A percentile compares a stretch with the other conserved stretches of the same genome.
Evolutionary conservation across 495 filamentous ascomycete genomes (phyloP).

Genomic region (Staphylotrichum tortipilum): DNA sequence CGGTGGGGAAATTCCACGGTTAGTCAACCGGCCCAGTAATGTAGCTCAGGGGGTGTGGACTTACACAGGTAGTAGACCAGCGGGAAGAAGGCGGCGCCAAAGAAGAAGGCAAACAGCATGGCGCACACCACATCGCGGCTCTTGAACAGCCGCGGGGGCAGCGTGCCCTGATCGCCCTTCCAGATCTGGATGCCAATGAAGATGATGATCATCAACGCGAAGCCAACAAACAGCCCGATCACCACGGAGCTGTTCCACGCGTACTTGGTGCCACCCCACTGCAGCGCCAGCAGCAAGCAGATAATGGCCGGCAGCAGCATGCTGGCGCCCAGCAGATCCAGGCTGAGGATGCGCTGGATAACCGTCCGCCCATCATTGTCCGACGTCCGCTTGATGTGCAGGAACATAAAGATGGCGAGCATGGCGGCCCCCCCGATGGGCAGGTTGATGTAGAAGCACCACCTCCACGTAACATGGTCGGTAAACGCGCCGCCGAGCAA

Average conservation of each 20-base stretch:
- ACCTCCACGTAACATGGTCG: constrained; percentile 40
- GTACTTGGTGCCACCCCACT: constrained; percentile 52
- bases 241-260: constrained; percentile 41
- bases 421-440: constrained; percentile 55
- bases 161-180: constrained; percentile 43
- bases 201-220: constrained; percentile 36
- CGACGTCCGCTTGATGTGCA: constrained; percentile 34
- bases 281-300: constrained; percentile 53
- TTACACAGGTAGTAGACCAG: constrained; percentile 61
- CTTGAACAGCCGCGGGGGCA: constrained; percentile 50
- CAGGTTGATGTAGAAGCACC: constrained; percentile 54
- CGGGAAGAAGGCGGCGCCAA: constrained; percentile 60
- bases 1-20: too few species aligned
- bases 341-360: constrained; percentile 32
- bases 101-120: constrained; percentile 48
- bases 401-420: constrained; percentile 44
- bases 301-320: constrained; percentile 47
- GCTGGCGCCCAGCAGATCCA: constrained; percentile 45
- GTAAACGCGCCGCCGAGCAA: constrained; percentile 45
- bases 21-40: too few species aligned
- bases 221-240: constrained; percentile 41
- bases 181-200: constrained; percentile 46
- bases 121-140: constrained; percentile 45
- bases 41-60: too few species aligned
- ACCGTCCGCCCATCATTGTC: constrained; percentile 26